Base-by-base conservation (phyloP, 2,329 filamentous ascomycete genomes). In the Coniochaeta sp. region DNA sequence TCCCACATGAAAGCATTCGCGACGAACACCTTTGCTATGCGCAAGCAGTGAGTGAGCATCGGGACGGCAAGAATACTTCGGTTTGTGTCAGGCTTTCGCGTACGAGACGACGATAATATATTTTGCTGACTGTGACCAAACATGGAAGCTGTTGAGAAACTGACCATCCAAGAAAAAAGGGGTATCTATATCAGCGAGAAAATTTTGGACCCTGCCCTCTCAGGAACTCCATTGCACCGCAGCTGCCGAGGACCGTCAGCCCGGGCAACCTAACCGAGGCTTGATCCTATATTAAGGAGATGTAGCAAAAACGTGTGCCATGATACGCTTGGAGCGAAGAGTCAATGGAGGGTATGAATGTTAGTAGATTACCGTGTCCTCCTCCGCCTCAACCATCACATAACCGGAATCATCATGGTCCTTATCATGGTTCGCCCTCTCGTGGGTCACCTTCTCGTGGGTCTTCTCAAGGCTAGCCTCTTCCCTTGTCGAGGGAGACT, bases 351-450 rank as follows among this genome's bases (percentile, higher is more conserved):
- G 24, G 17, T 30, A 26, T 38, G 42, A 36, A 19, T 22, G 30
- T 82, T 77, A 96, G 77, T 96, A 96, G 62, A 96, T 93, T 58
- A 96, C 91, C 67, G 89, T 92, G 69, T 96, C 92, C 76, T 97
- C 92, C 62, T 91, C 90, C 59, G 89, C 90, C 72, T 91, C 89
- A 59, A 95, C 86, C 65, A 96, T 81, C 60, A 93, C 87, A 68
- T 93, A 90, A 58, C 86, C 89, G 57, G 91, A 87, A 68, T 93
- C 89, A 62, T 89, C 81, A 66, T 82, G 70, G 61, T 78, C 79
- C 68, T 74, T 78, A 60, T 77, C 73, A 57, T 71, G 70, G 32
- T 64, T 67, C 52, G 59, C 63, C 62, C 69, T 72, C 28, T 56
- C 30, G 32, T n/a, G 19, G 30, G 9, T 56, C 60, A 58, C 67